Evolutionary conservation across 495 filamentous ascomycete genomes (phyloP), one percentile per base, ranked within the genome.

Genomic region (Cairneyella variabilis): DNA sequence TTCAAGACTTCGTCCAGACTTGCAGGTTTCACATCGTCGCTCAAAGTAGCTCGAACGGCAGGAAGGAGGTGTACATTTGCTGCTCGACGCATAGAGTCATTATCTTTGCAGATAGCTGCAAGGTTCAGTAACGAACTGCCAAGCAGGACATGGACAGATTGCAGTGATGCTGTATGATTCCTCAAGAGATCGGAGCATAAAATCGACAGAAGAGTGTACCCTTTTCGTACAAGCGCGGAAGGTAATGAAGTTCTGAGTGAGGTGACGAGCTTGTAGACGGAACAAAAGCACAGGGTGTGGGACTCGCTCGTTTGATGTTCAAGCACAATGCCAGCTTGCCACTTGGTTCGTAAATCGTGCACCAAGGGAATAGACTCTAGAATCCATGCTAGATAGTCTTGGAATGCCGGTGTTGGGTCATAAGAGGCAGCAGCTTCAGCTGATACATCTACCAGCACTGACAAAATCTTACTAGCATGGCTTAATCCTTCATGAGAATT

Each of bases 391-490:
- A 61, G 25, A 51, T 64, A 61, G 27, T 61, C 62, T 43, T 64
- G 47, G 42, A 61, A 61, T 21, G 58, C 55, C 10, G 55, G 53
- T 12, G 58, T 61, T 17, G 62, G 38, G 46, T 61, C 52, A 42
- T 50, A 50, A 5, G 48, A 50, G 16, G 26, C 7, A 2, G 47
- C 56, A 26, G 51, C 54, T 20, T 48, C 60, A 7, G 54, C 37
- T 11, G 66, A 60, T 30, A 69, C 59, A 25, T 66, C 60, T 8
- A 60, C 45, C 51, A 72, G 50, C 18, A 71, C 62, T 5, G 65
- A 67, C 36, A 72, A 48, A 16, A 72, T 51, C 20, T 52, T 49
- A 22, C 48, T 59, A 14, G 60, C 60, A 54, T 72, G 68, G n/a
- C 32, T 43, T 2, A 64, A 20, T 23, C 50, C 42, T 17, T 54